Percentiles rank a stretch among this genome's conserved stretches.
phyloP scores from a whole-genome alignment of 345 rosid genomes.

The Anacardium occidentale region DNA sequence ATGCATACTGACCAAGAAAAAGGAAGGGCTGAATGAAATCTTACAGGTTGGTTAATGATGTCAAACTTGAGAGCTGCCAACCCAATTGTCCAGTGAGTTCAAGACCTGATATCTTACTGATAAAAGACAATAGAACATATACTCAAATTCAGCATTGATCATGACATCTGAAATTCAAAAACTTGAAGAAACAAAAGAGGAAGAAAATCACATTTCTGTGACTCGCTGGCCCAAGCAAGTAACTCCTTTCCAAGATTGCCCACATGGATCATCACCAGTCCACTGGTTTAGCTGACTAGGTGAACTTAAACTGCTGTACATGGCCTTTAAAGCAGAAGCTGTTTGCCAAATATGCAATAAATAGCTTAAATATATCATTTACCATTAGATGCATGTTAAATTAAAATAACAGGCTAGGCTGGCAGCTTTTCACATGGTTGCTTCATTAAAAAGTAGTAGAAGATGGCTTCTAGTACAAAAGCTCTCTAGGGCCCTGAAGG shows the following conservation, averaged over 20 bases:
- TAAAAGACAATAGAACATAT: not conserved
- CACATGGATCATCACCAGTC: slow-evolving; percentile 91
- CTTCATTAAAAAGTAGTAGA: not conserved
- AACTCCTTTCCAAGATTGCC: slow-evolving; percentile 85
- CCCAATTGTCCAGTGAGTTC: slow-evolving; percentile 75
- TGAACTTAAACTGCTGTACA: slow-evolving; percentile 59
- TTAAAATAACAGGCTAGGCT: not conserved
- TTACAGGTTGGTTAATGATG: slow-evolving; percentile 71
- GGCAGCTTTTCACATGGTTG: not conserved
- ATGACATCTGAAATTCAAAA: slow-evolving; percentile 11
- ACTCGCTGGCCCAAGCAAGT: slow-evolving; percentile 71
- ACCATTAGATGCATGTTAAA: not conserved
- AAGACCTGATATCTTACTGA: slow-evolving; percentile 74
- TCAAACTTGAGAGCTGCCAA: slow-evolving; percentile 47
- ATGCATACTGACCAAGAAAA: not conserved
- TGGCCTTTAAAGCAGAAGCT: slow-evolving; percentile 66
- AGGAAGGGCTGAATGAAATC: slow-evolving; percentile 24
- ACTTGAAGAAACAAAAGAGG: slow-evolving; percentile 7
- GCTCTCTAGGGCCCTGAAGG: not conserved
- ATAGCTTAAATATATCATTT: slow-evolving; percentile 14
- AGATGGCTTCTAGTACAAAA: not conserved
- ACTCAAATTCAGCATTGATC: slow-evolving; percentile 3
- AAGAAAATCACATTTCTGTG: slow-evolving; percentile 71
- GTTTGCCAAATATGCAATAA: slow-evolving; percentile 31
- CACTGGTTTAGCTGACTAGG: slow-evolving; percentile 67